Evolutionary conservation across 441 rosid genomes (phyloP).

Genomic region (Geranium incanum): DNA sequence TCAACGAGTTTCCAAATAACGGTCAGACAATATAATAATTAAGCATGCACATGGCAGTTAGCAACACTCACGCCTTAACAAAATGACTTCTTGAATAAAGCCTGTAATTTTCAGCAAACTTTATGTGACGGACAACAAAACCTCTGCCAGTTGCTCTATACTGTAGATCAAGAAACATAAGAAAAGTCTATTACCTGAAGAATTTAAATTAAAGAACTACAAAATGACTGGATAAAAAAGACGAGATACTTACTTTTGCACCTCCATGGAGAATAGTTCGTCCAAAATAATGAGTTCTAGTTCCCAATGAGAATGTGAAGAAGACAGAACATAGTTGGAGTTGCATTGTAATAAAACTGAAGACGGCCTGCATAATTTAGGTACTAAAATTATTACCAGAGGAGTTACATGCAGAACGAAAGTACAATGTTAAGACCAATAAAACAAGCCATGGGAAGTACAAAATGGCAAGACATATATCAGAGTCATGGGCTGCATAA

Average conservation of each 20-base stretch:
- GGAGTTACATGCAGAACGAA: conserved; percentile 9
- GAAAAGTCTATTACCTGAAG: conserved; percentile 17
- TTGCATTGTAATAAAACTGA: conserved; percentile 91
- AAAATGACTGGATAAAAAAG: not conserved
- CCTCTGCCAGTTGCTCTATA: conserved; percentile 99
- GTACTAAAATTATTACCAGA: conserved; percentile 13
- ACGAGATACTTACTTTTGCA: conserved; percentile 61
- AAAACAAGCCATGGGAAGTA: not conserved
- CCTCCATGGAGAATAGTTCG: conserved; percentile 98
- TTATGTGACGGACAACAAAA: conserved; percentile 90
- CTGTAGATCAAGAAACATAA: conserved; percentile 37
- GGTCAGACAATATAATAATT: not conserved
- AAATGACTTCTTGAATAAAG: conserved; percentile 97
- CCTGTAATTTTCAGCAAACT: conserved; percentile 90
- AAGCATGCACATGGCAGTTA: conserved; percentile 17
- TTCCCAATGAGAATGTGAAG: conserved; percentile 97
- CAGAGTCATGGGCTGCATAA: not conserved
- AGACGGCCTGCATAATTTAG: conserved; percentile 60
- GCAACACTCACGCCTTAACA: conserved; percentile 62
- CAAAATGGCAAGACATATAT: not conserved
- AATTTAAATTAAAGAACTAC: not conserved
- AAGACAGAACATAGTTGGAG: conserved; percentile 96
- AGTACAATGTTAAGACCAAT: not conserved
- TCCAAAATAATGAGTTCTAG: conserved; percentile 94
- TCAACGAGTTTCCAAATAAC: conserved; percentile 1